Evolutionary conservation across 2,329 filamentous ascomycete species (phyloP).

Genomic region (Neophaeococcomyces aloes): DNA sequence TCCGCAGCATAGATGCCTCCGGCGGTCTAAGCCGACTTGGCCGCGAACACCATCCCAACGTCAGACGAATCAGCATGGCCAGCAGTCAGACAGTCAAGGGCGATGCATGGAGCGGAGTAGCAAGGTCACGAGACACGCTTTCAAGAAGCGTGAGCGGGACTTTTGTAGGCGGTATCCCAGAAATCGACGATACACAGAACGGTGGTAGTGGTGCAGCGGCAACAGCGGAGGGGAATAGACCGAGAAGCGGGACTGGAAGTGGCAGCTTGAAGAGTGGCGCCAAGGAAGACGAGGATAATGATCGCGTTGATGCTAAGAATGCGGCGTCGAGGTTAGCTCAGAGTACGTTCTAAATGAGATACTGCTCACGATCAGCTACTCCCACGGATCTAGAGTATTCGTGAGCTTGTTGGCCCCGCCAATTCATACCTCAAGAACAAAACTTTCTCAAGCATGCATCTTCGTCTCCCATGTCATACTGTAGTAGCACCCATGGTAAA

Average conservation of each 20-base stretch:
- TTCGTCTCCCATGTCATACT: too few species aligned
- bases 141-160: constrained; percentile 62
- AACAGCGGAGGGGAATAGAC: constrained; percentile 22
- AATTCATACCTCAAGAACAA: too few species aligned
- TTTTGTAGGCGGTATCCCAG: constrained; percentile 48
- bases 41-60: constrained; percentile 70
- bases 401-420: too few species aligned
- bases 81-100: constrained; percentile 92
- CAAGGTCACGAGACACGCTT: constrained; percentile 67
- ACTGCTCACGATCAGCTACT: too few species aligned
- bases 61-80: constrained; percentile 63
- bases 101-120: constrained; percentile 95
- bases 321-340: constrained; percentile 86
- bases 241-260: constrained; percentile 27
- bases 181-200: constrained; percentile 48
- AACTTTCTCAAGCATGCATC: too few species aligned
- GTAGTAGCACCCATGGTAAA: too few species aligned
- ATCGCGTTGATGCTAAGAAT: constrained; percentile 88
- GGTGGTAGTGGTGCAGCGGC: constrained; percentile 24
- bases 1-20: constrained; percentile 81
- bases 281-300: constrained; percentile 73
- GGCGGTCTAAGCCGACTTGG: constrained; percentile 84
- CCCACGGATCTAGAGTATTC: too few species aligned
- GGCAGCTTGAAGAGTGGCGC: constrained; percentile 50
- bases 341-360: constrained; percentile 85